Conservation (phyloP, 129 eudicot genomes). For the Apium graveolens region DNA sequence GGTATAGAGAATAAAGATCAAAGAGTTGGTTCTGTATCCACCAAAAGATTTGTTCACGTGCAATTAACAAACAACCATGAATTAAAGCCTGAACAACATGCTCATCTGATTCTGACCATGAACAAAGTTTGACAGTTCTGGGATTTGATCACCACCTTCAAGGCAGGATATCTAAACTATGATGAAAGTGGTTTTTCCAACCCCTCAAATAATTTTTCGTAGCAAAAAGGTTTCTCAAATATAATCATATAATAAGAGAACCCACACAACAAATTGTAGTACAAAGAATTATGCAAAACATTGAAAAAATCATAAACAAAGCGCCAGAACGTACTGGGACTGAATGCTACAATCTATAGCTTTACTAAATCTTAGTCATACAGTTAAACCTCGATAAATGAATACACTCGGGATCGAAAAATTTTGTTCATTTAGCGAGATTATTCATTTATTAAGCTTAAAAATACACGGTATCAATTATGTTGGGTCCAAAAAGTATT, state of each 20-base stretch:
- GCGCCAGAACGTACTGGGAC: not conserved
- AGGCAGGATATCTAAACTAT: not conserved
- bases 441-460: too few species aligned
- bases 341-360: not conserved
- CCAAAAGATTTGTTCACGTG: not conserved
- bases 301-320: not conserved
- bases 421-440: too few species aligned
- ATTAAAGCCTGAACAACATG: not conserved
- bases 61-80: not conserved
- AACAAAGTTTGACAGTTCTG: too few species aligned
- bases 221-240: not conserved
- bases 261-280: not conserved
- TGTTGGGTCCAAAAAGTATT: too few species aligned
- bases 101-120: not conserved
- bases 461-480: too few species aligned
- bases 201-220: not conserved
- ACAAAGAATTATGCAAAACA: not conserved
- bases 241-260: not conserved
- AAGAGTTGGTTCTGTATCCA: not conserved
- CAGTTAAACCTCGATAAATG: too few species aligned
- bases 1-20: not conserved
- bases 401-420: too few species aligned
- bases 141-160: not conserved
- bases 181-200: not conserved
- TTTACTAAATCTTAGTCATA: not conserved